phyloP scores from a whole-genome alignment of 2,329 filamentous ascomycete species.

The Didymellaceae sp. region DNA sequence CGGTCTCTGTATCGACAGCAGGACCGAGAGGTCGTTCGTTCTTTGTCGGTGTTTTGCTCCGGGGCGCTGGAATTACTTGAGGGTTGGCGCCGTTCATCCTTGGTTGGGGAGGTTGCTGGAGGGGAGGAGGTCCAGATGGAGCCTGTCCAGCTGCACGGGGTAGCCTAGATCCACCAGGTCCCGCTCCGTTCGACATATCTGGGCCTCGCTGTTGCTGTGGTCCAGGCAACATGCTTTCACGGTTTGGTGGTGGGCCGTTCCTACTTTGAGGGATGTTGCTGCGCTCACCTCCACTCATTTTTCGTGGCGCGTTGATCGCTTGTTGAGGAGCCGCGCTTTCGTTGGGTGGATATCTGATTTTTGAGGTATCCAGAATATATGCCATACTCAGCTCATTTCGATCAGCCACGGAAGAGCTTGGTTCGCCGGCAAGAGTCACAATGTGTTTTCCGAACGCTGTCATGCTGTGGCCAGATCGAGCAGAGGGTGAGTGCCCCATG shows the following conservation, averaged over 20 bases:
- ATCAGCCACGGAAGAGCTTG: conserved; percentile 82
- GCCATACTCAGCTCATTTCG: conserved; percentile 85
- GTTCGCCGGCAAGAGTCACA: conserved; percentile 91
- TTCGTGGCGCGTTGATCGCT: conserved; percentile 48
- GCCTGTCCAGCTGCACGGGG: conserved; percentile 66
- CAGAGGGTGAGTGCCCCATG: conserved; percentile 94
- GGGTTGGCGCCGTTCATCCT: conserved; percentile 51
- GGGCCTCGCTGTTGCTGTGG: conserved; percentile 46
- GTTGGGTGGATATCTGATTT: conserved; percentile 89
- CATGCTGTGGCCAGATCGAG: conserved; percentile 96
- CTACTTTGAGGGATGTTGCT: conserved; percentile 49
- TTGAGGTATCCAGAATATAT: conserved; percentile 91
- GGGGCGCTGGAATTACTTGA: conserved; percentile 28
- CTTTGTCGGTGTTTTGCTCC: conserved; percentile 61
- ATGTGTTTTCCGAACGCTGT: conserved; percentile 92
- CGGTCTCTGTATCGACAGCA: conserved; percentile 48
- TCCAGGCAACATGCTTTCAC: conserved; percentile 52
- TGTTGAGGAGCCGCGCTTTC: conserved; percentile 58
- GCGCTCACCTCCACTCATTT: conserved; percentile 56
- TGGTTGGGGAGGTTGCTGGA: conserved; percentile 67
- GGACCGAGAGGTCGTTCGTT: conserved; percentile 55
- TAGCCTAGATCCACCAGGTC: conserved; percentile 60
- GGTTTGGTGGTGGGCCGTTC: conserved; percentile 40
- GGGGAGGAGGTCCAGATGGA: conserved; percentile 68
- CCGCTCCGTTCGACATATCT: conserved; percentile 38